A percentile compares a stretch with the other conserved stretches of the same genome.
phyloP scores from a whole-genome alignment of 1,139 yeast genomes.

The Sugiyamaella sp. region DNA sequence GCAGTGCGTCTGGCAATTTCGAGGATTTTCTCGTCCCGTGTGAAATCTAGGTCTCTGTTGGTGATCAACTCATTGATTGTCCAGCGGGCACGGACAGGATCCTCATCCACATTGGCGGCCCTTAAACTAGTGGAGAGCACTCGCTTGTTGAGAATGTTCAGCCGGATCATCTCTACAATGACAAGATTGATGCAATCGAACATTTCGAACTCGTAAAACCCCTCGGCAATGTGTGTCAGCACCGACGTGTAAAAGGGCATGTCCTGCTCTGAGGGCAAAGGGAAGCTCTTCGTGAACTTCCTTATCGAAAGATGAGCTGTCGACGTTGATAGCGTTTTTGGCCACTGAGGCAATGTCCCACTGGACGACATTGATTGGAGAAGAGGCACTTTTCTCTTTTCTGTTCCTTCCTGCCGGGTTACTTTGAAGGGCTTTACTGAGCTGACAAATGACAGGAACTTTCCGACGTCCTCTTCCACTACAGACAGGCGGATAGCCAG shows the following conservation, averaged over 20 bases:
- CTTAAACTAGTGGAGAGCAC: slow-evolving; percentile 31
- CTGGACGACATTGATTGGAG: slow-evolving; percentile 21
- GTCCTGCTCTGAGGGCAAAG: neutral
- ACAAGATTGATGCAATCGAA: slow-evolving; percentile 32
- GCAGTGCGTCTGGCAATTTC: slow-evolving; percentile 4
- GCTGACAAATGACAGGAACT: slow-evolving; percentile 24
- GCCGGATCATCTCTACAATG: slow-evolving; percentile 29
- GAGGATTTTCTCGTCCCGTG: slow-evolving; percentile 2
- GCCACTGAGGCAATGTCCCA: slow-evolving; percentile 21
- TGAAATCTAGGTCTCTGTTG: neutral
- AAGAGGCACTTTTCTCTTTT: neutral
- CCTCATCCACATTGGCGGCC: slow-evolving; percentile 30
- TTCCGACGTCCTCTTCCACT: slow-evolving; percentile 24
- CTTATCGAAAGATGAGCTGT: neutral
- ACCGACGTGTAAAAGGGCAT: slow-evolving; percentile 15
- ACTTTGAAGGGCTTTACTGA: neutral
- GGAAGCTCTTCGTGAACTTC: slow-evolving; percentile 1
- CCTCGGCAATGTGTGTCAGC: slow-evolving; percentile 29
- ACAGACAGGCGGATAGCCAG: slow-evolving; percentile 31
- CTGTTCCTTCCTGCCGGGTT: neutral
- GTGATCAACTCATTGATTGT: slow-evolving; percentile 28
- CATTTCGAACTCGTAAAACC: slow-evolving; percentile 31
- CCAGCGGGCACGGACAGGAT: slow-evolving; percentile 32
- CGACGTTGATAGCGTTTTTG: slow-evolving; percentile 6
- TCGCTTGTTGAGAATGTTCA: slow-evolving; percentile 26